Evolutionary conservation across 768 basidiomycete genomes (phyloP), one percentile per base, ranked within the genome.

Genomic region (Mycena chlorophos): DNA sequence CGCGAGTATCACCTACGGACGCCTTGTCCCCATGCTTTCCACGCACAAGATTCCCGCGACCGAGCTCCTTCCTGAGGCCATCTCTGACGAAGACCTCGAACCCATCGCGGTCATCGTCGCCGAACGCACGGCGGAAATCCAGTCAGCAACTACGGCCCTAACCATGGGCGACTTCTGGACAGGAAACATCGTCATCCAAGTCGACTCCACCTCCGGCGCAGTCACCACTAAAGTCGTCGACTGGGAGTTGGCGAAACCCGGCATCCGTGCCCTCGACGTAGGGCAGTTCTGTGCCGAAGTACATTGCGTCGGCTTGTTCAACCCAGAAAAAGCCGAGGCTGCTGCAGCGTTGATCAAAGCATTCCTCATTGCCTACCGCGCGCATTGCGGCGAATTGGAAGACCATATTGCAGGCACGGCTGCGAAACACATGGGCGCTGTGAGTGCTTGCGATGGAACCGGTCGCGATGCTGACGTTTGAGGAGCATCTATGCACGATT

Each of bases 111-210:
- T 68, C 5, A 66, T 74, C 39, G 48, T 66, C 27, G 52, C 51
- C 5, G 69, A 65, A 10, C 58, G 68, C 14, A 68, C 69, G 10
- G 55, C 67, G 46, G 73, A 75, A 45, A 60, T 69, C 63, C 34
- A 34, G 19, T 3, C 54, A 5, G 29, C 26, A 10, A 42, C 43
- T 26, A 37, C 27, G 6, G 26, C 23, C 25, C 19, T 49, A 13
- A 43, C 31, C n/a, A 83, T 83, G 81, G 87, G 88, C 0, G 88
- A 89, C 66, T 84, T 88, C 61, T 89, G 87, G 86, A 80, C 87
- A 1, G 87, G 86, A 0, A 88, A 89, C 62, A 59, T 88, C 43
- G 71, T 87, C 57, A 61, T 87, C n/a, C 66, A 61, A 46, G 63
- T 63, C 5, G 64, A 69, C 1, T 72, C 71, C 13, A 54, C 60